Evolutionary conservation across 345 rosid genomes (phyloP).

Genomic region (Citrus australasica): DNA sequence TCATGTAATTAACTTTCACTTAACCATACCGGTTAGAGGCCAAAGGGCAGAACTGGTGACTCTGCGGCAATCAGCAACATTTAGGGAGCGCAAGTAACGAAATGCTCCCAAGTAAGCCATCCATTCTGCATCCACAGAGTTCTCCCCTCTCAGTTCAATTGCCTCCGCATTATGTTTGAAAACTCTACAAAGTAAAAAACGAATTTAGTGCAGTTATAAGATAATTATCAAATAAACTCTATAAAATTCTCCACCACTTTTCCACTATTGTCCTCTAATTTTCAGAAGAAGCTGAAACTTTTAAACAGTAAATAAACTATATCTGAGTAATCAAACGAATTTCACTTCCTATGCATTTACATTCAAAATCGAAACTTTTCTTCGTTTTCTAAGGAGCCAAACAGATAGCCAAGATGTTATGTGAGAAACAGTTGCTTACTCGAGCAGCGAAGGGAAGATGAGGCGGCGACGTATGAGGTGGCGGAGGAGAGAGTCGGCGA

Average conservation of each 20-base stretch:
- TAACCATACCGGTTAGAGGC: conserved; percentile 58
- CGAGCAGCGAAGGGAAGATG: conserved; percentile 88
- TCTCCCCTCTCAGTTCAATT: conserved; percentile 64
- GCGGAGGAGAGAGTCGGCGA: conserved; percentile 71
- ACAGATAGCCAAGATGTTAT: not conserved
- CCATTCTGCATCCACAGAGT: conserved; percentile 84
- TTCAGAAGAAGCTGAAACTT: not conserved
- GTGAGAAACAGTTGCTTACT: conserved; percentile 34
- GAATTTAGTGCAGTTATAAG: not conserved
- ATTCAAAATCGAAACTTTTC: not conserved
- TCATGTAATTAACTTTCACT: not conserved
- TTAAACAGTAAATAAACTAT: not conserved
- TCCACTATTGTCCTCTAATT: not conserved
- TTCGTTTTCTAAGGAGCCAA: not conserved
- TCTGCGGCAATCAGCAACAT: conserved; percentile 63
- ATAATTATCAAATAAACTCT: not conserved
- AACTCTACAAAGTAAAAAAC: conserved; percentile 35
- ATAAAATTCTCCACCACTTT: not conserved
- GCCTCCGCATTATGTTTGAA: conserved; percentile 73
- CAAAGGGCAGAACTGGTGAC: conserved; percentile 71
- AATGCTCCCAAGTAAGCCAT: conserved; percentile 88
- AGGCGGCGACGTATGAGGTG: conserved; percentile 65
- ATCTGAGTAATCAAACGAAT: not conserved
- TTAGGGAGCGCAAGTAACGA: conserved; percentile 45
- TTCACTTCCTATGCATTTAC: not conserved